phyloP scores from a whole-genome alignment of 2,329 filamentous ascomycete genomes.

The Sordariomycetes sp. region DNA sequence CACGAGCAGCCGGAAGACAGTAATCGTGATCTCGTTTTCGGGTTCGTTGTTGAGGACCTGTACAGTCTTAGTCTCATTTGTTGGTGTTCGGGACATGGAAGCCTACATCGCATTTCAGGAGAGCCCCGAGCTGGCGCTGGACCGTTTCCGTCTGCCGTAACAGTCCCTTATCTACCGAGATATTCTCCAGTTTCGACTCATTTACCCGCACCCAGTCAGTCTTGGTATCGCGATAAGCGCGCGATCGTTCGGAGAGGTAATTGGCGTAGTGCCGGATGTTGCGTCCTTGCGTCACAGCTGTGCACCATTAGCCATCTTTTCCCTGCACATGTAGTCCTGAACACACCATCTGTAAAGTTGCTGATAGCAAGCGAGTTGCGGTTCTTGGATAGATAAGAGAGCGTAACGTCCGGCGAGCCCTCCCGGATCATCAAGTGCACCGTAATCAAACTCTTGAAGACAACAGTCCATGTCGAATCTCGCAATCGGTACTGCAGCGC shows the following conservation, averaged over 20 bases:
- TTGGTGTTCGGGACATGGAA: conserved; percentile 3
- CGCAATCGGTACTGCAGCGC: conserved; percentile 80
- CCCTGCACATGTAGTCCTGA: neutral
- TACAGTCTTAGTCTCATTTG: conserved; percentile 5
- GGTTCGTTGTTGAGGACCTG: conserved; percentile 80
- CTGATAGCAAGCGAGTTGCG: conserved; percentile 80
- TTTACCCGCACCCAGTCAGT: conserved; percentile 83
- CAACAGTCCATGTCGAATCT: conserved; percentile 98
- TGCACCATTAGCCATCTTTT: neutral
- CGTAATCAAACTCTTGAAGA: conserved; percentile 95
- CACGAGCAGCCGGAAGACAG: conserved; percentile 84
- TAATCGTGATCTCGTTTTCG: conserved; percentile 94
- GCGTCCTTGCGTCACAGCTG: conserved; percentile 87
- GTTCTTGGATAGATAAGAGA: conserved; percentile 75
- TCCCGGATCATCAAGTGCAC: conserved; percentile 97
- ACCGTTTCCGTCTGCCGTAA: conserved; percentile 86
- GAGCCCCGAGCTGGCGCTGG: conserved; percentile 75
- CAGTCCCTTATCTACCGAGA: conserved; percentile 85
- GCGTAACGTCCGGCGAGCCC: conserved; percentile 79
- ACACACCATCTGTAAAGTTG: conserved; percentile 82
- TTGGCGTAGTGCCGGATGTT: conserved; percentile 90
- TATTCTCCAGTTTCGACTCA: conserved; percentile 72
- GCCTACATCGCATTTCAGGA: conserved; percentile 77
- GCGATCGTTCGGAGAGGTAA: conserved; percentile 76
- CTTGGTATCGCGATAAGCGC: conserved; percentile 74